Base-by-base conservation (phyloP, 257 asterid species). In the Ilex aquifolium region DNA sequence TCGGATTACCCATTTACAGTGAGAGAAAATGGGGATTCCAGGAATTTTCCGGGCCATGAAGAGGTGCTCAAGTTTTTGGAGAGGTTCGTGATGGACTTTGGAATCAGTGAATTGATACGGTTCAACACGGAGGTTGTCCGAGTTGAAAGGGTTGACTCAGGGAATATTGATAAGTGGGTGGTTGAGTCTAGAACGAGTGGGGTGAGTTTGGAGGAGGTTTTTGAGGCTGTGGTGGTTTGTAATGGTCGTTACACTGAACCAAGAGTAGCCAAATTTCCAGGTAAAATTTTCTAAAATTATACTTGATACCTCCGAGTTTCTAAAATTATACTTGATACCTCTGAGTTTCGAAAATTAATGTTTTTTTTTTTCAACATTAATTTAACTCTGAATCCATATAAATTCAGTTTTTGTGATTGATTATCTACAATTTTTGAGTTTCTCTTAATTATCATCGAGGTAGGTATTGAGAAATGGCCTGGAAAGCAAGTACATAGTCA, bases 401-500 rank as follows among this genome's bases (percentile, higher is more conserved):
- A 21, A 21, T 21, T 21, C 27, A 21, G 27, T 21, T 21, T 21
- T 21, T 21, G 27, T 21, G 27, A 21, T 21, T 21, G 27, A 21
- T 21, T 21, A 21, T 21, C 1, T 21, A 21, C 27, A 21, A 21
- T 21, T 21, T 21, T 21, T 21, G 27, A 21, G 27, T 21, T 21
- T 21, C 1, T 21, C 27, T 21, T 1, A 21, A 21, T 21, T 21
- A 21, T 21, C 27, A 21, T 21, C 1, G 27, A 21, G 44, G 64
- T 14, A 84, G 95, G 98, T 39, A 84, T 91, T 61, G 82, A 88
- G 39, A 71, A 73, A 67, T 91, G 98, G 98, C 95, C 95, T 0
- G 95, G 95, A 60, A 85, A 83, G 76, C 98, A 91, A 83, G 84
- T 88, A 61, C 98, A 91, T 64, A 88, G 98, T 70, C 96, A 91